Conservation (phyloP, 2,329 filamentous ascomycete genomes). For the Tolypocladium tundrense region DNA sequence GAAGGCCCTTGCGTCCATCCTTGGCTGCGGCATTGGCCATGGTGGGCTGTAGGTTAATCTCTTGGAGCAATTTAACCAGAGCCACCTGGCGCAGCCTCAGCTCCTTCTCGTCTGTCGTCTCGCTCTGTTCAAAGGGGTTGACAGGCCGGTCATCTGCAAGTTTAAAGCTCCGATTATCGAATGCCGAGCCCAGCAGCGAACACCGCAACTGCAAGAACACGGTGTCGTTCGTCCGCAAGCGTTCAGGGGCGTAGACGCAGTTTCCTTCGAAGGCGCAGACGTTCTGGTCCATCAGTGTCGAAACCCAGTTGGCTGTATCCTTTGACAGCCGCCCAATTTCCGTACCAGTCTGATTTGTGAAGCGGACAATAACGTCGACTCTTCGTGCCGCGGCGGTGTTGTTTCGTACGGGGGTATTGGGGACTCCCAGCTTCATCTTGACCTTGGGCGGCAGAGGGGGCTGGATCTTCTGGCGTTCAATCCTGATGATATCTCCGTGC, state of each 20-base stretch:
- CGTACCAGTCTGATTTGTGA: constrained; percentile 67
- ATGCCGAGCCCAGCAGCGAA: constrained; percentile 64
- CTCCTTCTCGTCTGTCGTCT: constrained; percentile 75
- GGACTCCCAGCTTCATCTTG: constrained; percentile 28
- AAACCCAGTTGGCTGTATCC: constrained; percentile 85
- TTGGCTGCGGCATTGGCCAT: constrained; percentile 65
- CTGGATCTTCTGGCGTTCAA: constrained; percentile 75
- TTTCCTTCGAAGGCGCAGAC: constrained; percentile 79
- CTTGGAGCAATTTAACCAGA: constrained; percentile 78
- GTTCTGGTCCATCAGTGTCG: constrained; percentile 80
- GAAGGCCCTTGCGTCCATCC: constrained; percentile 71
- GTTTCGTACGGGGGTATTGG: constrained; percentile 21
- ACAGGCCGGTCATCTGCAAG: constrained; percentile 60
- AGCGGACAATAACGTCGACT: constrained; percentile 81
- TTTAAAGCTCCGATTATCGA: constrained; percentile 50
- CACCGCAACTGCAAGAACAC: constrained; percentile 83
- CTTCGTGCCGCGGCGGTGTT: constrained; percentile 50
- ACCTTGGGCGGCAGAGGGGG: constrained; percentile 38
- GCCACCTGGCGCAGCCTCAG: constrained; percentile 78
- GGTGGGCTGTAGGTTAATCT: constrained; percentile 73
- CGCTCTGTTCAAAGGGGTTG: constrained; percentile 72
- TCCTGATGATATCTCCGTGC: constrained; percentile 73
- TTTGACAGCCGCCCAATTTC: constrained; percentile 83
- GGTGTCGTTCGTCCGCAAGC: constrained; percentile 80
- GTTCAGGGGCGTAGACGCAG: constrained; percentile 83